Evolutionary conservation across 176 grass and related monocot genomes (phyloP).

Genomic region (Carex scoparia): DNA sequence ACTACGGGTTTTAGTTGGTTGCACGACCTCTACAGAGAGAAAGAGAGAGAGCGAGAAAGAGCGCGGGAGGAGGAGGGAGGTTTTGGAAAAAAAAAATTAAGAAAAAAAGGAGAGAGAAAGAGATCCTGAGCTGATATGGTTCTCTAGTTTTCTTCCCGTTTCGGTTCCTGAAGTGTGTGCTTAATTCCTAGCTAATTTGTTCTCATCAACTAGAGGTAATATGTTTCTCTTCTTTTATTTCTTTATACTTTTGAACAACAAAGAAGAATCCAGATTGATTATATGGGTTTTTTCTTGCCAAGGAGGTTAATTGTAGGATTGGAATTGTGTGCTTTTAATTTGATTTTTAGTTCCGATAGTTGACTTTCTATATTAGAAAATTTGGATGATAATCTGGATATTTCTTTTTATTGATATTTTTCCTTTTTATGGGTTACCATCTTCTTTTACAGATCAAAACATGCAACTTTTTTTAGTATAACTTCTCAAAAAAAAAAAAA

Average conservation of each 20-base stretch:
- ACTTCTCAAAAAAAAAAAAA: too few species aligned
- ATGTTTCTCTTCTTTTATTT: background rate
- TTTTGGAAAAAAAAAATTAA: background rate
- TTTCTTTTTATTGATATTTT: background rate
- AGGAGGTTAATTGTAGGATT: background rate
- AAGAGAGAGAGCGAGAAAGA: background rate
- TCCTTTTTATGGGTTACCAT: too few species aligned
- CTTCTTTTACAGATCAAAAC: too few species aligned
- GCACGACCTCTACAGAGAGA: background rate
- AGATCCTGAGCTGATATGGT: background rate
- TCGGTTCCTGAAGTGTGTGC: background rate
- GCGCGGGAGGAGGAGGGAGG: background rate
- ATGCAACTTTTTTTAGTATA: too few species aligned
- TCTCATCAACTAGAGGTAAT: background rate
- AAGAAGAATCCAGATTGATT: background rate
- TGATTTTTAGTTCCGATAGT: background rate
- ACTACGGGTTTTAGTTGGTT: conserved; percentile 3
- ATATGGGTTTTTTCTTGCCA: background rate
- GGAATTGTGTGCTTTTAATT: background rate
- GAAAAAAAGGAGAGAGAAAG: background rate
- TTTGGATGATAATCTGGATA: background rate
- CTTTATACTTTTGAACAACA: background rate
- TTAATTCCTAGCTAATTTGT: background rate
- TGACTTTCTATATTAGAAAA: background rate
- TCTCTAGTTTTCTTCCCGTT: conserved; percentile 1